Evolutionary conservation across 1,284 basidiomycete genomes (phyloP).

Genomic region (Volvariella volvacea): DNA sequence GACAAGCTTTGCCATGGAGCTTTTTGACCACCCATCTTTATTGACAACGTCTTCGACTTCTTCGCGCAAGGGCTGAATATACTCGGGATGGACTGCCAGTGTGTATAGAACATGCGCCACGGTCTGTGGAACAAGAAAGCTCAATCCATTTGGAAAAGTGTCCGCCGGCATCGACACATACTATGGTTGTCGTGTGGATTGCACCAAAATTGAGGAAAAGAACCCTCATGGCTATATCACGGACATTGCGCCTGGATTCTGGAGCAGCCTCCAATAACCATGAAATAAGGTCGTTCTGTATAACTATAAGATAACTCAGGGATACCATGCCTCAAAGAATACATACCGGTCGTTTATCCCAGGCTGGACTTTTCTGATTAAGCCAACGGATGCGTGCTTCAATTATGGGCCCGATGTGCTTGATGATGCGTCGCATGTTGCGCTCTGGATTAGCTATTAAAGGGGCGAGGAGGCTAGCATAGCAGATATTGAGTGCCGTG

Average conservation of each 20-base stretch:
- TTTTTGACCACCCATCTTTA: constrained; percentile 35
- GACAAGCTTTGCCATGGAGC: constrained; percentile 19
- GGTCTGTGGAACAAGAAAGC: constrained; percentile 22
- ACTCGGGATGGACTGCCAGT: constrained; percentile 32
- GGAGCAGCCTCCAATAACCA: constrained; percentile 16
- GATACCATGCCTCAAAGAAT: no score
- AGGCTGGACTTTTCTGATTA: no score
- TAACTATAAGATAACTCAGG: no score
- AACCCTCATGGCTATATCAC: constrained; percentile 12
- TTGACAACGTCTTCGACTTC: constrained; percentile 29
- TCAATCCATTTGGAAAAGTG: neutral
- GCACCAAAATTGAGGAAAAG: constrained; percentile 18
- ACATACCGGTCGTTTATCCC: no score
- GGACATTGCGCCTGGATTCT: constrained; percentile 11
- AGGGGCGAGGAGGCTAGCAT: no score
- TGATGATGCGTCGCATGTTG: neutral
- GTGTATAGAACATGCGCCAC: constrained; percentile 31
- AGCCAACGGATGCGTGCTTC: constrained; percentile 18
- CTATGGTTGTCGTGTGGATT: constrained; percentile 21
- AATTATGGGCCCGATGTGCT: constrained; percentile 1
- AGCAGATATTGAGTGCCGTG: no score
- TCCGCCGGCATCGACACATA: constrained; percentile 5
- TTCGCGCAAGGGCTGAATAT: constrained; percentile 30
- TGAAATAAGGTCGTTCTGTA: constrained; percentile 9
- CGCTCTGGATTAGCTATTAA: neutral